These are phyloP conservation scores for Alternaria viburni DNA, from an alignment of 2,329 filamentous ascomycete species.

Conservation along the genomic window DNA sequence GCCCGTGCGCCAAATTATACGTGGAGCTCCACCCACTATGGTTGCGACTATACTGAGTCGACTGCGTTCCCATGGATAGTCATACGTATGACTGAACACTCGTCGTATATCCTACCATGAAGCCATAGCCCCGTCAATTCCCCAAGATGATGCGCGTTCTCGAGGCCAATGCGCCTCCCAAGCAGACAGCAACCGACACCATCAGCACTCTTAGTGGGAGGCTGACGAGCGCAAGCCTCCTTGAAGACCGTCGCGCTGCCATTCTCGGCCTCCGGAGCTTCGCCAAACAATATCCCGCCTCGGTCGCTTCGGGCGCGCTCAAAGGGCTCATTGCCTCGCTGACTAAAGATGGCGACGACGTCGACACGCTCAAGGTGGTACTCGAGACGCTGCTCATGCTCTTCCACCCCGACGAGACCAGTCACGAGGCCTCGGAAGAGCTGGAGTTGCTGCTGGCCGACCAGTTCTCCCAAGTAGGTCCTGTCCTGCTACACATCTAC, in stretches of 20 bases:
- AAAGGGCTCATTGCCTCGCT: slow-evolving; percentile 85
- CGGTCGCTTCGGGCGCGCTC: slow-evolving; percentile 91
- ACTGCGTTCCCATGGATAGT: neutral
- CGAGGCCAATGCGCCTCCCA: slow-evolving; percentile 79
- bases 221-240: slow-evolving; percentile 83
- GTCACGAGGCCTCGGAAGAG: slow-evolving; percentile 90
- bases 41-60: no score
- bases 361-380: slow-evolving; percentile 94
- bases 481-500: slow-evolving; percentile 14
- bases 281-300: slow-evolving; percentile 94
- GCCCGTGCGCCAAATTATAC: slow-evolving; percentile 29
- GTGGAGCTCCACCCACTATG: slow-evolving; percentile 18
- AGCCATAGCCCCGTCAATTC: slow-evolving; percentile 18
- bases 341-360: slow-evolving; percentile 87
- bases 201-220: slow-evolving; percentile 89
- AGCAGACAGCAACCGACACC: slow-evolving; percentile 94
- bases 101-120: slow-evolving; percentile 20
- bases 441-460: slow-evolving; percentile 96
- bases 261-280: slow-evolving; percentile 94
- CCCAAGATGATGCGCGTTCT: slow-evolving; percentile 60
- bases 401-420: slow-evolving; percentile 72
- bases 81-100: neutral
- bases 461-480: slow-evolving; percentile 85
- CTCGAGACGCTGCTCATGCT: slow-evolving; percentile 95
- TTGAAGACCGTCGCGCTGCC: slow-evolving; percentile 92